Percentiles rank a stretch among this genome's conserved stretches.
phyloP scores from a whole-genome alignment of 2,329 filamentous ascomycete genomes.

The Hypoxylon sp. region DNA sequence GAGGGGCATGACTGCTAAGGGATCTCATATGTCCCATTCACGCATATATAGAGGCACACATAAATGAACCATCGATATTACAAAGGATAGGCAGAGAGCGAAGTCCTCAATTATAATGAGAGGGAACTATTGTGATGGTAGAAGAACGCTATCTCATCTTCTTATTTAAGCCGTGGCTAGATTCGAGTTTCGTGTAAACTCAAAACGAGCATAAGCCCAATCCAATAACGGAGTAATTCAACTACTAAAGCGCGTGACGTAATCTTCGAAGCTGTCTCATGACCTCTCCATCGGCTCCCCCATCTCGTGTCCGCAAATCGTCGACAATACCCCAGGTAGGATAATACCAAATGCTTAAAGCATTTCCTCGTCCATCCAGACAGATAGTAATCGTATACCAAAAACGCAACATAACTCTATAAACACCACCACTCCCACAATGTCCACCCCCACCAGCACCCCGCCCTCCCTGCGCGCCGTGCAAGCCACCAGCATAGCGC shows the following conservation, averaged over 20 bases:
- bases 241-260: neutral
- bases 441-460: constrained; percentile 8
- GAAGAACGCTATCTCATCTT: neutral
- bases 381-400: neutral
- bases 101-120: neutral
- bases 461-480: constrained; percentile 59
- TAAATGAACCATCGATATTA: neutral
- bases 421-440: constrained; percentile 1
- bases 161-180: too few relatives aligned
- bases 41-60: neutral
- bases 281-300: neutral
- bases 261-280: neutral
- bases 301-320: neutral
- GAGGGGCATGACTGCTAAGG: neutral
- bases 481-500: constrained; percentile 66
- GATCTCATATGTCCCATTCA: too few relatives aligned
- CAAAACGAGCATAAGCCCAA: too few relatives aligned
- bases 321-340: neutral
- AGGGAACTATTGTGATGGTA: neutral
- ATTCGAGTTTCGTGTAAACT: too few relatives aligned
- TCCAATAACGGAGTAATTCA: neutral
- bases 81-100: neutral
- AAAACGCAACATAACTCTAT: too few relatives aligned
- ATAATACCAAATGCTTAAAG: neutral
- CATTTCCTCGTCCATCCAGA: neutral